Evolutionary conservation across 805 yeast species (phyloP).

Genomic region (Wickerhamiella australiensis): DNA sequence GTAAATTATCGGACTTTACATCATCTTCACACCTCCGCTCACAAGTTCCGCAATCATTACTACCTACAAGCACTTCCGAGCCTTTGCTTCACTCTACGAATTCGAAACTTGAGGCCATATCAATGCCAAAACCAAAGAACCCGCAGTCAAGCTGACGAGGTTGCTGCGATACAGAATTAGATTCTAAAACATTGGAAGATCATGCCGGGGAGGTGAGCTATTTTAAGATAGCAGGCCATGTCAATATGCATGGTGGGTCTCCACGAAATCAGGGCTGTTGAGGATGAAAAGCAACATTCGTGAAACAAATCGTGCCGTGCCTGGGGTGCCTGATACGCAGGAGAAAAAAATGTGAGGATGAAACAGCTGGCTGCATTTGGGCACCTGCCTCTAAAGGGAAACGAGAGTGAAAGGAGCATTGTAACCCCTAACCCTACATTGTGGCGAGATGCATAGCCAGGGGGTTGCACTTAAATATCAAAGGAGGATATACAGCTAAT

Average conservation of each 20-base stretch:
- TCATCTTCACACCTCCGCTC: too few relatives aligned
- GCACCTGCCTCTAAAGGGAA: background rate
- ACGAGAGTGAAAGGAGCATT: too few relatives aligned
- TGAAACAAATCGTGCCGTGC: background rate
- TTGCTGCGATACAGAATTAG: background rate
- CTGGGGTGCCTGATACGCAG: background rate
- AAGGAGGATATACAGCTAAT: background rate
- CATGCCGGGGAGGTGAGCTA: background rate
- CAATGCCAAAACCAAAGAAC: too few relatives aligned
- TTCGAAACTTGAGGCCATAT: too few relatives aligned
- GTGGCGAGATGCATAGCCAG: constrained; percentile 3
- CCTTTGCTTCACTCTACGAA: too few relatives aligned
- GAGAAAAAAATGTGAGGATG: too few relatives aligned
- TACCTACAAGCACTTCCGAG: too few relatives aligned
- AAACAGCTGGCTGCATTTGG: too few relatives aligned
- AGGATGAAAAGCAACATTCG: background rate
- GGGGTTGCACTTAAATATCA: background rate
- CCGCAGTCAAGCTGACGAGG: background rate
- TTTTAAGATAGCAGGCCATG: background rate
- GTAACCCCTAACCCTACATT: background rate
- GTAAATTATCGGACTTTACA: too few relatives aligned
- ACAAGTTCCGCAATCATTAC: too few relatives aligned
- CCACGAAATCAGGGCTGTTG: background rate
- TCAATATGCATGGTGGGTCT: background rate
- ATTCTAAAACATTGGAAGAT: background rate